phyloP scores from a whole-genome alignment of 768 basidiomycete species.

The Suillus cothurnatus region DNA sequence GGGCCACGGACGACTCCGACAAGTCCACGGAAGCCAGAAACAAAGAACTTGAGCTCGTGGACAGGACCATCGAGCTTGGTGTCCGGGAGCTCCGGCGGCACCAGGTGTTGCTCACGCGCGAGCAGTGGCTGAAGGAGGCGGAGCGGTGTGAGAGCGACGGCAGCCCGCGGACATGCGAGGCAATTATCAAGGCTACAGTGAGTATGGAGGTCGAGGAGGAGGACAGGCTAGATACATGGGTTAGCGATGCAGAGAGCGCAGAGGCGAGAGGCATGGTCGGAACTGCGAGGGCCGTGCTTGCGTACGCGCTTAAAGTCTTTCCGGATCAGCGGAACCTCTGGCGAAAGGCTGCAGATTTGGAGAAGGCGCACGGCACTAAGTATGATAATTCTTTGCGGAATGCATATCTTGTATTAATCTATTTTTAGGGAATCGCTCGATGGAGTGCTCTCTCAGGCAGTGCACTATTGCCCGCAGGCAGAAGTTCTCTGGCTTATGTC shows the following conservation, averaged over 20 bases:
- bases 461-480: conserved; percentile 90
- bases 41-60: conserved; percentile 73
- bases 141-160: conserved; percentile 89
- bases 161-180: conserved; percentile 84
- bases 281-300: conserved; percentile 85
- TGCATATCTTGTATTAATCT: conserved; percentile 8
- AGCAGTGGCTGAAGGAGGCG: conserved; percentile 97
- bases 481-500: conserved; percentile 98
- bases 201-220: conserved; percentile 96
- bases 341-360: conserved; percentile 90
- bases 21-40: conserved; percentile 54
- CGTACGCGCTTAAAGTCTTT: conserved; percentile 89
- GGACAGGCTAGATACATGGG: conserved; percentile 87
- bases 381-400: conserved; percentile 29
- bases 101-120: conserved; percentile 81
- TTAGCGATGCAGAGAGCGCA: conserved; percentile 86
- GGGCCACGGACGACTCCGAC: conserved; percentile 48
- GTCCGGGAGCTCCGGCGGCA: conserved; percentile 79
- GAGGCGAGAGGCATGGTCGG: conserved; percentile 74
- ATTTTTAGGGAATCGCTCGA: conserved; percentile 70
- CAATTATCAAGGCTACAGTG: conserved; percentile 92
- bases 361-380: conserved; percentile 88
- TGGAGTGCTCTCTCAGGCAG: conserved; percentile 79
- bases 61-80: conserved; percentile 86
- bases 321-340: conserved; percentile 86